phyloP scores from a whole-genome alignment of 148 eudicot species.

The Polygonum aviculare region DNA sequence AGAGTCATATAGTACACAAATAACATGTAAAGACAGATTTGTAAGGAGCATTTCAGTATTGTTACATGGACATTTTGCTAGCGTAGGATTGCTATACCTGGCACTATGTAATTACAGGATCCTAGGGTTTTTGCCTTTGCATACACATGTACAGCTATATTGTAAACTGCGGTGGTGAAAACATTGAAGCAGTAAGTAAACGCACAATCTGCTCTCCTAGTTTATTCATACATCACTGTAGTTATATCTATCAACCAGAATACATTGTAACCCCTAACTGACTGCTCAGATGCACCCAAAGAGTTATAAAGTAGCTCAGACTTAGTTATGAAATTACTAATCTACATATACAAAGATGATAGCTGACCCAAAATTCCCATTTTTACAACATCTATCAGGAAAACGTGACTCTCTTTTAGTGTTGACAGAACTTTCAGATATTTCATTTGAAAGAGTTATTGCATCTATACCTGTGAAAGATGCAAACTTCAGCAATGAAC shows the following conservation, averaged over 20 bases:
- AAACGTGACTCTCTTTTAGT: neutral
- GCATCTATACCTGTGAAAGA: slow-evolving; percentile 76
- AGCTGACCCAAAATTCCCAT: neutral
- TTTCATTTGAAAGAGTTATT: neutral
- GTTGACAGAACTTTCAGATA: neutral
- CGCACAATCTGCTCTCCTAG: no score
- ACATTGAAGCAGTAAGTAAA: no score
- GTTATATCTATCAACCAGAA: neutral
- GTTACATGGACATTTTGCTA: no score
- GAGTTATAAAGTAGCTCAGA: neutral
- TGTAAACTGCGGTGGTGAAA: no score
- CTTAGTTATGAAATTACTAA: neutral
- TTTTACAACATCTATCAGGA: neutral
- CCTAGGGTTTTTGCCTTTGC: no score
- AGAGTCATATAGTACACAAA: neutral
- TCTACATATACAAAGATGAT: neutral
- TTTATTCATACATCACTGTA: neutral
- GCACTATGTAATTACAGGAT: no score
- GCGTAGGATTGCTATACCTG: no score
- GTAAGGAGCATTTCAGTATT: no score
- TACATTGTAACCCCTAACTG: neutral
- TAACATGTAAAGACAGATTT: neutral
- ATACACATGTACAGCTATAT: no score
- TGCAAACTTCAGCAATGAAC: slow-evolving; percentile 95
- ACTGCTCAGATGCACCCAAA: neutral